phyloP scores from a whole-genome alignment of 179 eudicot genomes.

The Heliamphora pulchella region DNA sequence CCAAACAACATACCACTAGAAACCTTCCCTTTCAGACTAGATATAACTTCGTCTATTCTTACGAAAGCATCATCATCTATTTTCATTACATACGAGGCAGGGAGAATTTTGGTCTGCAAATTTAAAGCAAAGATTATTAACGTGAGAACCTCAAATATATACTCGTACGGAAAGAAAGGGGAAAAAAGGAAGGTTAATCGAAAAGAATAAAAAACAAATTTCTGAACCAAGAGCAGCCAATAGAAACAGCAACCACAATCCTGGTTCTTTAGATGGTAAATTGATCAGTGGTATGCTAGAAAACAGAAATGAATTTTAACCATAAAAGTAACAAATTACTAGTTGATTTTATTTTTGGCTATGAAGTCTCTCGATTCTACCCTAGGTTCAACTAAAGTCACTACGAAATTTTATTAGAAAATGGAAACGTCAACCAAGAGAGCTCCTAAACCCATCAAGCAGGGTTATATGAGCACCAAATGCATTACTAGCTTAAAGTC shows the following conservation, averaged over 20 bases:
- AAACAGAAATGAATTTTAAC: background rate
- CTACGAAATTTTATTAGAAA: background rate
- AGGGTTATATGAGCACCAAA: too few relatives aligned
- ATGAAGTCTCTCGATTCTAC: background rate
- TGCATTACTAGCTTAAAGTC: background rate
- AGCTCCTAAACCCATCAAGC: background rate
- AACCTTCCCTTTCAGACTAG: slow-evolving; percentile 58
- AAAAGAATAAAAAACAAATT: background rate
- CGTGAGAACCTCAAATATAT: background rate
- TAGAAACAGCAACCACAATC: background rate
- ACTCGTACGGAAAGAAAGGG: background rate
- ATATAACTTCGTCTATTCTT: slow-evolving; percentile 77
- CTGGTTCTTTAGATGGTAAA: background rate
- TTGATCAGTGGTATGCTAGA: background rate
- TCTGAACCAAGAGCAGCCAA: background rate
- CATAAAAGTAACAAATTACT: background rate
- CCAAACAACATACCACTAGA: slow-evolving; percentile 68
- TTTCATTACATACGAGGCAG: slow-evolving; percentile 85
- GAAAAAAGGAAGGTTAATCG: background rate
- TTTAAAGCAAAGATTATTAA: slow-evolving; percentile 12
- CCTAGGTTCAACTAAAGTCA: slow-evolving; percentile 1
- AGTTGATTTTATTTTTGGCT: background rate
- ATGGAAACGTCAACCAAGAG: background rate
- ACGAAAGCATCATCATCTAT: slow-evolving; percentile 95
- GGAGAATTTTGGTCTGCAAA: slow-evolving; percentile 66